Conservation (phyloP, 2,329 filamentous ascomycete genomes). For the Aspergillus pseudoviridinutans region DNA sequence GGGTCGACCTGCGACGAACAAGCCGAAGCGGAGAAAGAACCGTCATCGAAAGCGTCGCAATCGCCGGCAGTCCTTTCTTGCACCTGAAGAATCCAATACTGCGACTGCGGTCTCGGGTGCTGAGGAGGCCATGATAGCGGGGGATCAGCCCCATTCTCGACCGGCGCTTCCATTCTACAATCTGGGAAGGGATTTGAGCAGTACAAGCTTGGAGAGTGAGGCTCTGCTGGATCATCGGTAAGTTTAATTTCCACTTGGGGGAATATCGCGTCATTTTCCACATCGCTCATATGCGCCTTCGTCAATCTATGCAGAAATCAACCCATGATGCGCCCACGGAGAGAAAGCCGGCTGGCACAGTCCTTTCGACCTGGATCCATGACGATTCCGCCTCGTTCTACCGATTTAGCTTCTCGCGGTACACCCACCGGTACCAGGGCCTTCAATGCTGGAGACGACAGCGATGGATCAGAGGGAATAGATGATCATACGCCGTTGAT, state of each 20-base stretch:
- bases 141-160: conserved; percentile 21
- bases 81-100: conserved; percentile 52
- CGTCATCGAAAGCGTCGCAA: conserved; percentile 75
- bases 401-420: conserved; percentile 28
- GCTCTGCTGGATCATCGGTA: conserved; percentile 82
- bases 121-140: conserved; percentile 28
- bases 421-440: conserved; percentile 28
- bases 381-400: conserved; percentile 43
- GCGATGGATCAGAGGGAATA: conserved; percentile 29
- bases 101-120: conserved; percentile 46
- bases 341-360: conserved; percentile 46
- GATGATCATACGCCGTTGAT: conserved; percentile 57
- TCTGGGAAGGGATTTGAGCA: conserved; percentile 62
- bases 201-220: conserved; percentile 85
- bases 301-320: conserved; percentile 48
- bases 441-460: conserved; percentile 22
- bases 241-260: conserved; percentile 11
- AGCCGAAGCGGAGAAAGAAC: conserved; percentile 58
- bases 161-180: conserved; percentile 51
- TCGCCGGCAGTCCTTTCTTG: conserved; percentile 76
- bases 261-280: background rate
- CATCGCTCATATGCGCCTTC: conserved; percentile 12
- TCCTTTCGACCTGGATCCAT: conserved; percentile 36
- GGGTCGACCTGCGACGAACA: conserved; percentile 17
- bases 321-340: conserved; percentile 60